Base-by-base conservation (phyloP, 169 alveolate genomes). In the Plasmodium coatneyi region DNA sequence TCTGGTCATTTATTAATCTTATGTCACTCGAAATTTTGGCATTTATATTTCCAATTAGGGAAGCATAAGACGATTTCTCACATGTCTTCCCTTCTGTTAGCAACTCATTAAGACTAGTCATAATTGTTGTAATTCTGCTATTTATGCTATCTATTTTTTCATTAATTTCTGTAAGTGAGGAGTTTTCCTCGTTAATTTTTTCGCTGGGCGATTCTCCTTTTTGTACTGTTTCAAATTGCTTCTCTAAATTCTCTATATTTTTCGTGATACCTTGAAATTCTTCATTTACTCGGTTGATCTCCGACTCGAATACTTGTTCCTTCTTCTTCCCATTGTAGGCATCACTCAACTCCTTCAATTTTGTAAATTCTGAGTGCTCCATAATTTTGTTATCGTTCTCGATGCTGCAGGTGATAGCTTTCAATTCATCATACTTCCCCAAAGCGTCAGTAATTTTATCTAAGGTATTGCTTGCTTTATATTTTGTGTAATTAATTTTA, bases 1-100 rank as follows among this genome's bases (percentile, higher is more conserved):
- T 34, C 32, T 22, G n/a, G 52, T 82, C 34, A 46, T 30, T n/a
- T 0, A 82, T 54, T 36, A 32, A 16, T 60, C 34, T 82, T 82
- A 19, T 5, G 39, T 82, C 78, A 82, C 22, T 54, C 10, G 80
- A 56, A 2, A n/a, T 56, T 82, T 82, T 19, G 22, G 80, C 19
- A 56, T 56, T 82, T 14, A 82, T n/a, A 30, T 56, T 56, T 16
- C 80, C 90, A 56, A 41, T 54, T 56, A 82, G n/a, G 43, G 90
- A 49, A 54, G 41, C 78, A 54, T 82, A 82, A 71, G 32, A 82
- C 14, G 54, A 82, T 41, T n/a, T 46, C 71, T 49, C 54, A 82
- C 90, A 56, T 82, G 66, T 2, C 25, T 22, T 82, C 32, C 78
- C 80, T 56, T 0, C 39, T 30, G 14, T 22, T 54, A 82, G 36